Evolutionary conservation across 2,329 filamentous ascomycete species (phyloP).

Genomic region (Sphaceloma murrayae): DNA sequence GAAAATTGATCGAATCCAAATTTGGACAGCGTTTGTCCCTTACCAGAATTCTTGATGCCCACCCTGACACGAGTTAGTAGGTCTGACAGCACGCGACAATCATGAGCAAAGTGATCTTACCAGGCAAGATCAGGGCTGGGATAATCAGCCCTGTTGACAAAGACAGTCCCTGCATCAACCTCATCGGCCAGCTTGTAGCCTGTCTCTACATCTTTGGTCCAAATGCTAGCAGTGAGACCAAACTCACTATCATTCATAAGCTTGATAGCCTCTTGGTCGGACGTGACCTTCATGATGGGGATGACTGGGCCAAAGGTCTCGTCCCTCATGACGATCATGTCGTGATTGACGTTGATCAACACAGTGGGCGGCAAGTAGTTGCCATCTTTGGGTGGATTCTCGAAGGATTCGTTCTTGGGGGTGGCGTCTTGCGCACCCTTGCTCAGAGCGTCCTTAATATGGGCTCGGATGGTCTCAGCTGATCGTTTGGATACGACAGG

Average conservation of each 20-base stretch:
- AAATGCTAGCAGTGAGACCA: slow-evolving; percentile 90
- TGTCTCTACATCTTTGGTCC: slow-evolving; percentile 75
- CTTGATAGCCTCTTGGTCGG: slow-evolving; percentile 68
- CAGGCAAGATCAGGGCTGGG: slow-evolving; percentile 58
- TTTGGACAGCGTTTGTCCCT: slow-evolving; percentile 76
- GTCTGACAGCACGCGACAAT: slow-evolving; percentile 47
- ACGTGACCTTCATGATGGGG: slow-evolving; percentile 74
- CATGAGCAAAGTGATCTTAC: slow-evolving; percentile 16
- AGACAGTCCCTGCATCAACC: slow-evolving; percentile 88
- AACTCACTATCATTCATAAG: slow-evolving; percentile 95
- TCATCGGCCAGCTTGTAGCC: slow-evolving; percentile 68
- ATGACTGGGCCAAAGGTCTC: slow-evolving; percentile 95
- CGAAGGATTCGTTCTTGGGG: slow-evolving; percentile 70
- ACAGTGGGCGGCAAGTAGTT: slow-evolving; percentile 86
- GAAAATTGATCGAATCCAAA: slow-evolving; percentile 95
- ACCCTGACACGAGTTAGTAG: slow-evolving; percentile 55
- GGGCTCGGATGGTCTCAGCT: slow-evolving; percentile 63
- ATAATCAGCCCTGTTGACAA: slow-evolving; percentile 89
- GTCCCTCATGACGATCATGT: slow-evolving; percentile 81
- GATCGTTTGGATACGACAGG: slow-evolving; percentile 78
- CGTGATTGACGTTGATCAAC: slow-evolving; percentile 67
- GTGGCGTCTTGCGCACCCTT: slow-evolving; percentile 80
- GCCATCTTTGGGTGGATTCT: slow-evolving; percentile 60
- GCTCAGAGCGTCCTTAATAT: slow-evolving; percentile 70
- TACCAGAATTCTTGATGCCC: slow-evolving; percentile 94